Evolutionary conservation across 257 asterid species (phyloP), one percentile per base, ranked within the genome.

Genomic region (Nicotiana benthamiana): DNA sequence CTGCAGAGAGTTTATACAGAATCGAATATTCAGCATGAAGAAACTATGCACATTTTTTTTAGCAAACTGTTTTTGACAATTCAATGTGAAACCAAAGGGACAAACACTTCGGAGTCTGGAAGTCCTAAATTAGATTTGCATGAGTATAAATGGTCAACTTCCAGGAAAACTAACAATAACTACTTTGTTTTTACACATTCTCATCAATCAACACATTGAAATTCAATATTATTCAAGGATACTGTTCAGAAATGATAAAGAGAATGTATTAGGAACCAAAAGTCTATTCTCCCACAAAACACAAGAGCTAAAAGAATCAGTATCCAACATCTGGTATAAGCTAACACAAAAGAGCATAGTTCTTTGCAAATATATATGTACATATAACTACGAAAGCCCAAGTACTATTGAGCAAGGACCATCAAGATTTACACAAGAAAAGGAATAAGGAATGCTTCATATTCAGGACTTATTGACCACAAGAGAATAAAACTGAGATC

Each of bases 1-100:
- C 98, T 94, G 82, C 65, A 80, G 43, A 48, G 54, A 46, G 64
- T 34, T 82, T 57, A n/a, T 12, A 36, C 0, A 28, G 54, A 27
- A 32, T 34, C 1, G 22, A 57, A 79, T 16, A 82, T 61, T 9
- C 36, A 51, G 27, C 40, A 79, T 10, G 52, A 74, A 51, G 26
- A 13, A 56, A 79, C 6, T 30, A 28, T 6, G 6, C 11, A 0
- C 22, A 52, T 22, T 10, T 2, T 75, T 13, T 63, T 20, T 53
- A 27, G 60, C 60, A 72, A 72, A 46, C 24, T 72, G 78, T 24
- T 72, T 72, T 48, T 72, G 78, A 24, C 40, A 46, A 46, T 52
- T 72, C 34, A 72, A 72, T 24, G 22, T 48, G 12, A 46, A 40
- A 15, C n/a, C 60, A 72, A 24, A 13, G 3, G 78, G 61, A 15